Conservation (phyloP, 371 early-diverging fungal species). For the Lichtheimia hyalospora region DNA sequence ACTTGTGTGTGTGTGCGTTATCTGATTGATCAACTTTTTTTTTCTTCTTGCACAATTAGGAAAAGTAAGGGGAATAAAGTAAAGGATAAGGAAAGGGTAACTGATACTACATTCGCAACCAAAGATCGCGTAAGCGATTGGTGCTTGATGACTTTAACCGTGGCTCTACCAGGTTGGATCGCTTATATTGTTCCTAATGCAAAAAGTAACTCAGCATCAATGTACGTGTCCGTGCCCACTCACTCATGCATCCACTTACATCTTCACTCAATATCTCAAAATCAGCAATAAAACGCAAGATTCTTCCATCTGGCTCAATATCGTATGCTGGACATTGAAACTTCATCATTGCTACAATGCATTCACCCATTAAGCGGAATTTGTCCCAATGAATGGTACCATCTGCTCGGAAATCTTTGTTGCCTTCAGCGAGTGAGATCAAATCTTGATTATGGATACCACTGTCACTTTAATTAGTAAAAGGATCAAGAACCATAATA, state of each 20-base stretch:
- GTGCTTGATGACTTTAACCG: conserved; percentile 19
- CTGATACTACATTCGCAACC: conserved; percentile 10
- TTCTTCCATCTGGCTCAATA: conserved; percentile 19
- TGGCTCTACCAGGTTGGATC: conserved; percentile 13
- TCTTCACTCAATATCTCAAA: conserved; percentile 23
- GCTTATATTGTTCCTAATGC: conserved; percentile 9
- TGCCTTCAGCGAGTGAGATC: conserved; percentile 58
- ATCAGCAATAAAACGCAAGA: conserved; percentile 22
- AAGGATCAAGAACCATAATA: too few species aligned
- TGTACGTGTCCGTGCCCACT: background rate
- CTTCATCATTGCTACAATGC: conserved; percentile 46
- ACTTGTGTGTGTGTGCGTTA: too few species aligned
- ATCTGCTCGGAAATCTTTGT: conserved; percentile 56
- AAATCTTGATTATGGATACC: conserved; percentile 61
- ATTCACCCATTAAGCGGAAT: conserved; percentile 59
- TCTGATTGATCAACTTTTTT: background rate
- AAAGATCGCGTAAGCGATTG: conserved; percentile 20
- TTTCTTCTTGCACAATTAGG: background rate
- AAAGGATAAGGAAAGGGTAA: background rate
- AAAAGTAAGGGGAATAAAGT: conserved; percentile 1
- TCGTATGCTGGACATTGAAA: conserved; percentile 43
- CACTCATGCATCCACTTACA: conserved; percentile 6
- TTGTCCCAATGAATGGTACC: conserved; percentile 65
- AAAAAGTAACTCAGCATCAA: background rate
- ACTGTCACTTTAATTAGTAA: conserved; percentile 16